phyloP scores from a whole-genome alignment of 306 rosid species.

The Prosopis cineraria region DNA sequence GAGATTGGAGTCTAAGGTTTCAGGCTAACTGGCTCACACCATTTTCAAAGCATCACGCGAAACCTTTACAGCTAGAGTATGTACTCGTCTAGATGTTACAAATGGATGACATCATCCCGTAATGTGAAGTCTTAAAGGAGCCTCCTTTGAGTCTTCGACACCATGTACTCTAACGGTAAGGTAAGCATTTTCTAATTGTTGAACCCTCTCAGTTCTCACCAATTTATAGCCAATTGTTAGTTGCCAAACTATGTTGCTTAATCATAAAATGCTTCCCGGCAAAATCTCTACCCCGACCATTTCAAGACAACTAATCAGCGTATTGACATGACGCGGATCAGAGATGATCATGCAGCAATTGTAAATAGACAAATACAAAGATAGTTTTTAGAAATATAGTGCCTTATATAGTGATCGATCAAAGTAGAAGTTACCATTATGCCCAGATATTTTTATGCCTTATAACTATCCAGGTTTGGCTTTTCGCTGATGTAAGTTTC shows the following conservation, averaged over 20 bases:
- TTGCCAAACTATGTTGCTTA: slow-evolving; percentile 16
- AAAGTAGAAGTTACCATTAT: slow-evolving; percentile 2
- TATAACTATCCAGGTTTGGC: not conserved
- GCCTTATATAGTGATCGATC: not conserved
- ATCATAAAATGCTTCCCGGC: not conserved
- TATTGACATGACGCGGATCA: not conserved
- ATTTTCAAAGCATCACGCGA: slow-evolving; percentile 39
- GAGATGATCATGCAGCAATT: not conserved
- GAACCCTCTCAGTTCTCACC: slow-evolving; percentile 25
- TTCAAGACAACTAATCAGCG: not conserved
- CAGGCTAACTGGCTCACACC: slow-evolving; percentile 35
- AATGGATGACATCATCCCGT: slow-evolving; percentile 39
- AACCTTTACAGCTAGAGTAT: slow-evolving; percentile 44
- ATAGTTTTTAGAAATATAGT: not conserved
- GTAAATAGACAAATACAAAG: not conserved
- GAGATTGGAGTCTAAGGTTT: slow-evolving; percentile 36
- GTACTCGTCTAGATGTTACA: slow-evolving; percentile 35
- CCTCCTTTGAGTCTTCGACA: slow-evolving; percentile 22
- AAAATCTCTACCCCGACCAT: slow-evolving; percentile 17
- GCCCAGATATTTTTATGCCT: not conserved
- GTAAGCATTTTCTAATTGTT: slow-evolving; percentile 41
- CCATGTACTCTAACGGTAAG: slow-evolving; percentile 36
- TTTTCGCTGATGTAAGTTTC: not conserved
- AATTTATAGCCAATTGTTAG: slow-evolving; percentile 35
- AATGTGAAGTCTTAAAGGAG: slow-evolving; percentile 35